Base-by-base conservation (phyloP, 352 stramenopile species). In the Phytophthora lateralis region DNA sequence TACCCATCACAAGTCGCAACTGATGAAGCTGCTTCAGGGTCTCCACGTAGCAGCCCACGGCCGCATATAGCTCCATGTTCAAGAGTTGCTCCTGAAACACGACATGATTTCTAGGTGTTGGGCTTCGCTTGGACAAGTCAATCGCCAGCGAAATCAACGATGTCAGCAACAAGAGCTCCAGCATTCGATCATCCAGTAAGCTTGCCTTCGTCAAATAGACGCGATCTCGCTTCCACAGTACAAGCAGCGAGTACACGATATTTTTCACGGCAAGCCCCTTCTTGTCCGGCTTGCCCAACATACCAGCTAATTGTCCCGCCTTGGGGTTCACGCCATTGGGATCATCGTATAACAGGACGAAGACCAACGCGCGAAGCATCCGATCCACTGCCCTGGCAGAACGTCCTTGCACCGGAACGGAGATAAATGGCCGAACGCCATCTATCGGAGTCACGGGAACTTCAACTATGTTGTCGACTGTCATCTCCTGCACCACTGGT, bases 161-260 rank as follows among this genome's bases (percentile, higher is more conserved):
- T 10, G 80, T 74, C 7, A 92, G 60, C 41, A 92, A 54, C 38
- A 92, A 54, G 1, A 89, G 55, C 41, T 92, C 80, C 21, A 89
- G 46, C 12, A 75, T 29, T 18, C 54, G 61, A 63, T 71, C 53
- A 39, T 61, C 80, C 37, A 91, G 43, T 38, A 85, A 61, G 29
- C 37, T 68, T 27, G 34, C 45, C 10, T 62, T 51, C 1, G 52
- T 41, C 0, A 88, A 20, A 48, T 84, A 76, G 3, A 45, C 52
- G 8, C 55, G 39, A 34, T 89, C 79, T 56, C 63, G 78, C 47
- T 84, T 86, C 67, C 62, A 78, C 12, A 92, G 55, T 42, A 82
- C 34, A 8, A 90, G 47, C 24, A 92, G 43, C 10, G 81, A 64
- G 27, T 82, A 84, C 51, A 82, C 73, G n/a, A 88, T 65, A 7